Evolutionary conservation across 1,139 yeast species (phyloP), one percentile per base, ranked within the genome.

Genomic region (Geotrichum siamense): DNA sequence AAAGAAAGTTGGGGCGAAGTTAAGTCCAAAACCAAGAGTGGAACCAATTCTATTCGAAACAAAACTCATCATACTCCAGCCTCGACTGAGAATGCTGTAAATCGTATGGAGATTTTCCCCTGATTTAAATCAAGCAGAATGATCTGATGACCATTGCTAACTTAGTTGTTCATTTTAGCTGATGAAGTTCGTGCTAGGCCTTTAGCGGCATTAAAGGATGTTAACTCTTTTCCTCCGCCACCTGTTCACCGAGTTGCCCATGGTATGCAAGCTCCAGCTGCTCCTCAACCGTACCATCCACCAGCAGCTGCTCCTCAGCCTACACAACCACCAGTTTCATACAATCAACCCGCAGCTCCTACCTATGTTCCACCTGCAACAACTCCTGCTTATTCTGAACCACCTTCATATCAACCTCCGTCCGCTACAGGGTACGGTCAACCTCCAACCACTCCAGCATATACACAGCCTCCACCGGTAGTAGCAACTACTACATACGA

Each of bases 171-270:
- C 32, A 6, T 6, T 15, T 28, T 8, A 43, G 47, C 17, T 12
- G 47, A 44, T 21, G 39, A 40, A 2, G 37, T 44, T 19, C 19
- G 20, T 21, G 63, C 70, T 2, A 53, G 70, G 40, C 65, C 71
- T 13, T 37, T 65, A 38, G 46, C 57, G 1, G 51, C 66, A 1
- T 54, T 68, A 36, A 60, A 58, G 27, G 71, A 72, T 50, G 71
- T 76, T 6, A 53, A 56, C 3, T 47, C 61, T 10, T 69, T 76
- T 47, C 79, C 81, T 10, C 71, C 79, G 1, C 82, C 82, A 1
- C 82, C 82, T 0, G 53, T 65, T 67, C 59, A 61, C 43, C 43
- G 67, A 47, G 51, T 55, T 6, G 55, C 54, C 28, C 57, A 58
- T 42, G 68, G 71, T 3, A 55, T 58, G 29, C 53, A 55, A 32